These are phyloP conservation scores for Blastobotrys persicus DNA, from an alignment of 1,139 yeast genomes.

Conservation along the genomic window DNA sequence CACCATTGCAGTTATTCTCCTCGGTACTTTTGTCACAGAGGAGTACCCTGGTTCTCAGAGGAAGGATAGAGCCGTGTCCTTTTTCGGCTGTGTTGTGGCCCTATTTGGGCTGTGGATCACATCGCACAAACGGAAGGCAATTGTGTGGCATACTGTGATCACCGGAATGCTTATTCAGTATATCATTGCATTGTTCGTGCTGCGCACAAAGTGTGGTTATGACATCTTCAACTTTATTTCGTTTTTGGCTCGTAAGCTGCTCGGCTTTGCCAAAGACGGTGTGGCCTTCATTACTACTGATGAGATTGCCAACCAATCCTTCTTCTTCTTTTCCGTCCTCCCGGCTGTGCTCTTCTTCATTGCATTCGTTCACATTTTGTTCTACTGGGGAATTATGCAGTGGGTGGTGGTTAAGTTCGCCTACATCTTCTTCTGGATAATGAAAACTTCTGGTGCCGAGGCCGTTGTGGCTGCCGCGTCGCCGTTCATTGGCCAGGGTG, in stretches of 20 bases:
- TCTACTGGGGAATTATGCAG: slow-evolving; percentile 59
- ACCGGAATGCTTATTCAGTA: slow-evolving; percentile 63
- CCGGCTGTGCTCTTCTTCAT: slow-evolving; percentile 66
- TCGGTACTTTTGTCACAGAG: slow-evolving; percentile 56
- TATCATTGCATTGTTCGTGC: slow-evolving; percentile 59
- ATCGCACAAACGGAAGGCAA: slow-evolving; percentile 46
- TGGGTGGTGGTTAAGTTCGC: slow-evolving; percentile 64
- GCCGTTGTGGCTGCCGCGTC: slow-evolving; percentile 69
- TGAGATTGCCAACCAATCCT: slow-evolving; percentile 43
- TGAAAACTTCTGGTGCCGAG: slow-evolving; percentile 64
- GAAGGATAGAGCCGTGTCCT: slow-evolving; percentile 57
- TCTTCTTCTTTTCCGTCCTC: slow-evolving; percentile 59
- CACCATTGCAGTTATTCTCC: slow-evolving; percentile 48
- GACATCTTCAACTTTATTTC: slow-evolving; percentile 65
- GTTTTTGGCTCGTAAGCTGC: slow-evolving; percentile 55
- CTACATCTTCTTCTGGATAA: slow-evolving; percentile 58
- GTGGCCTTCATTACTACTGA: slow-evolving; percentile 56
- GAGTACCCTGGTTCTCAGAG: slow-evolving; percentile 49
- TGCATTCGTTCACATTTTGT: slow-evolving; percentile 61
- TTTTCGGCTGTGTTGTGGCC: slow-evolving; percentile 56
- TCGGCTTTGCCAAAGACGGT: slow-evolving; percentile 62
- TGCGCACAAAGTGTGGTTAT: slow-evolving; percentile 60
- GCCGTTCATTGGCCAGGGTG: slow-evolving; percentile 70
- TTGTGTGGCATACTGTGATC: slow-evolving; percentile 62
- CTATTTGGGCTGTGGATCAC: slow-evolving; percentile 47